Base-by-base conservation (phyloP, 2,329 filamentous ascomycete species). In the Escovopsis sp. region DNA sequence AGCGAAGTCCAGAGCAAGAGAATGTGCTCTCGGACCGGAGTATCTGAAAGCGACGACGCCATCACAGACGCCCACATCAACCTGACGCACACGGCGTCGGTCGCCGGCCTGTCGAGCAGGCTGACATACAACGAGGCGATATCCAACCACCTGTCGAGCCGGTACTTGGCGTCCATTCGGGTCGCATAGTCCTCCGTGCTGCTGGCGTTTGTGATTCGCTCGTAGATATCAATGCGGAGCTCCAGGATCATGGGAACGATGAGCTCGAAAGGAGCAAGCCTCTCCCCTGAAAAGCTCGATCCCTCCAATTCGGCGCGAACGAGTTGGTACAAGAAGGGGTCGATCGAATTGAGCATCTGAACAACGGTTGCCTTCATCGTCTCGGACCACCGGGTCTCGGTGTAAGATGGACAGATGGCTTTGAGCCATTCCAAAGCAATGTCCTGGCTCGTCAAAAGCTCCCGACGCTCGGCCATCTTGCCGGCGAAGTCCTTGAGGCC, bases 201-300 rank as follows among this genome's bases (percentile, higher is more conserved):
- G 50, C 65, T 74, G 2, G 72, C 71, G 43, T 74, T 74, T 9
- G 67, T 74, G 42, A 74, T 71, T 36, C 70, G 63, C 43, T 76
- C 72, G 47, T 74, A 76, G 7, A 77, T 67, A 46, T 79, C 75
- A 9, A 79, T 61, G 44, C 78, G 72, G 5, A 79, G 63, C 51
- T 80, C 76, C 39, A 78, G 74, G 1, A 77, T 54, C 66, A 76
- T 78, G 40, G 76, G 68, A 2, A 72, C 59, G 5, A 76, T 60
- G 1, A 54, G 52, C 43, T 68, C 64, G 6, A 72, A 49, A 10
- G 58, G 56, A 2, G 48, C 45, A 12, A 64, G 46, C 14, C 45
- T 48, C 20, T 55, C 54, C 1, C 46, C 34, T 2, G 50, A 53
- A 9, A 46, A 51, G 30, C 52, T 20, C 27, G 42, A 47, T 14